These are phyloP conservation scores for Pterocarpus macrocarpus DNA, from an alignment of 306 rosid genomes.

Conservation along the genomic window DNA sequence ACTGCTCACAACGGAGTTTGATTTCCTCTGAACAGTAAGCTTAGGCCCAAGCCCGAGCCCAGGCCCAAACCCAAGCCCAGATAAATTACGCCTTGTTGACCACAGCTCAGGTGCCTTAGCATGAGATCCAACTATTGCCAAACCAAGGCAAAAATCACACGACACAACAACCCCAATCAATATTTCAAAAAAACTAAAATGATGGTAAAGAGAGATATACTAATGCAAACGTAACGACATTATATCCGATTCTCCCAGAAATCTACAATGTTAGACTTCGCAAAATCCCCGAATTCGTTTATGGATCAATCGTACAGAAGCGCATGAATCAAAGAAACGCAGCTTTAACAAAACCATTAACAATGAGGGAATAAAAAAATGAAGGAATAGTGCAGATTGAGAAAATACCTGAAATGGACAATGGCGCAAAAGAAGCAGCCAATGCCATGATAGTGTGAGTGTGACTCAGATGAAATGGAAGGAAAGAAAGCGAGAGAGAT, in stretches of 20 bases:
- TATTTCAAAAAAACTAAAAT: neutral
- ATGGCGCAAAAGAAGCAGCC: constrained; percentile 65
- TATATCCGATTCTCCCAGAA: neutral
- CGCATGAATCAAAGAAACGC: neutral
- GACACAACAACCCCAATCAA: neutral
- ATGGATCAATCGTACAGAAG: neutral
- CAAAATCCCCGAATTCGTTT: neutral
- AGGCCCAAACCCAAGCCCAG: constrained; percentile 41
- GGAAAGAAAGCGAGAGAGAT: neutral
- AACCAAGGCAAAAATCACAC: constrained; percentile 6
- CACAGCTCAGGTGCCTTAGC: constrained; percentile 56
- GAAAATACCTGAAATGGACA: constrained; percentile 43
- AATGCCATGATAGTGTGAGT: constrained; percentile 9
- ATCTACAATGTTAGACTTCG: neutral
- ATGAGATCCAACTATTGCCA: constrained; percentile 56
- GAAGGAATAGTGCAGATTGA: neutral
- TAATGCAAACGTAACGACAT: neutral
- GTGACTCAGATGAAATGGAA: constrained; percentile 18
- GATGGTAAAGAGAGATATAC: neutral
- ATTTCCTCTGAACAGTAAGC: constrained; percentile 54
- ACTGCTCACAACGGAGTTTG: constrained; percentile 36
- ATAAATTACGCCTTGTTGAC: constrained; percentile 48
- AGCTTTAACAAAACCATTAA: neutral
- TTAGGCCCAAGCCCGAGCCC: constrained; percentile 48
- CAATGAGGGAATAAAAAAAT: neutral